phyloP scores from a whole-genome alignment of 352 stramenopile species.

The Globisporangium paddicum region DNA sequence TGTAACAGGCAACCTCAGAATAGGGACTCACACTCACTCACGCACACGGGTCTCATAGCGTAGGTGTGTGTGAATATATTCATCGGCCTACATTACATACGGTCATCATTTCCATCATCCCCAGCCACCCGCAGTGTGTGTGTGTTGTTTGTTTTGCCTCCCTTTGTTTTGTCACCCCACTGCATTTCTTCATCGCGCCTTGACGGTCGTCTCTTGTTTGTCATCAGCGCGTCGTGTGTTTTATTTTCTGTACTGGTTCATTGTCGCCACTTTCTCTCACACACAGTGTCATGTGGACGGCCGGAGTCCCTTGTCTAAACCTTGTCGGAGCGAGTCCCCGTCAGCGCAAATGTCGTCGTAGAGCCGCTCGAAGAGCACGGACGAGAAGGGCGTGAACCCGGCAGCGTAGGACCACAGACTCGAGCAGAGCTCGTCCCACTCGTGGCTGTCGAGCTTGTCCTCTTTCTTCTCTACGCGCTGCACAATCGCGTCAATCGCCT shows the following conservation, averaged over 20 bases:
- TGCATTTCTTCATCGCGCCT: background rate
- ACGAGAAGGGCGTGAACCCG: slow-evolving; percentile 68
- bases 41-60: background rate
- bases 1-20: background rate
- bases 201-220: background rate
- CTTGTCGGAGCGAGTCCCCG: slow-evolving; percentile 34
- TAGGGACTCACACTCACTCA: background rate
- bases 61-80: slow-evolving; percentile 11
- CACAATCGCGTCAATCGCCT: slow-evolving; percentile 76
- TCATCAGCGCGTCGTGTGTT: background rate
- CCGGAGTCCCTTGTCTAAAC: background rate
- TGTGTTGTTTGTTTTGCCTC: background rate
- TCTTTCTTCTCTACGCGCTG: slow-evolving; percentile 29
- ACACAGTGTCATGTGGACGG: slow-evolving; percentile 16
- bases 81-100: slow-evolving; percentile 15
- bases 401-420: slow-evolving; percentile 79
- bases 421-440: slow-evolving; percentile 75
- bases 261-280: background rate
- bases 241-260: background rate
- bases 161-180: background rate
- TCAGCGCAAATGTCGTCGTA: slow-evolving; percentile 86
- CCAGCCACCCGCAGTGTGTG: background rate
- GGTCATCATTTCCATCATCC: slow-evolving; percentile 2
- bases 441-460: slow-evolving; percentile 12
- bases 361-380: slow-evolving; percentile 73